These are phyloP conservation scores for Suillus brevipes DNA, from an alignment of 768 basidiomycete species.

Conservation along the genomic window DNA sequence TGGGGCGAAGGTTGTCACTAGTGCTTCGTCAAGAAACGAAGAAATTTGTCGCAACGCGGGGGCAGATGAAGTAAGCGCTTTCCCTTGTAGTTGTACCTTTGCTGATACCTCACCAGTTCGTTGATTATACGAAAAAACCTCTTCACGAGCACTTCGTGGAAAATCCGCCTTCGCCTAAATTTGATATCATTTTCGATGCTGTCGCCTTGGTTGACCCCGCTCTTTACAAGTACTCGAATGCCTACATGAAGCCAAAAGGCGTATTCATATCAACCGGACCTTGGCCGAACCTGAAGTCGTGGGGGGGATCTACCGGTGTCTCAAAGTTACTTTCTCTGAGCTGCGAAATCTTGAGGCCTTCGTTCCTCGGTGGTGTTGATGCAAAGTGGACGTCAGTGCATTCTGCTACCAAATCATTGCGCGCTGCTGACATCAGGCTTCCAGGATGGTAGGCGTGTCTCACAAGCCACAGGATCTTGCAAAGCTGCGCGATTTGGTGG, in stretches of 20 bases:
- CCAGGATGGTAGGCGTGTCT: slow-evolving; percentile 36
- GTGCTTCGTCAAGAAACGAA: slow-evolving; percentile 61
- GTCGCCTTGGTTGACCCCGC: slow-evolving; percentile 48
- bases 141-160: slow-evolving; percentile 46
- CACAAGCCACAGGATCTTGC: slow-evolving; percentile 38
- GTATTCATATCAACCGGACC: slow-evolving; percentile 56
- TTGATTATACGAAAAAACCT: slow-evolving; percentile 60
- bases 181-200: slow-evolving; percentile 60
- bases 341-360: slow-evolving; percentile 40
- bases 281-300: slow-evolving; percentile 31
- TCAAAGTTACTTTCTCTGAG: slow-evolving; percentile 16
- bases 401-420: background rate
- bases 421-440: background rate
- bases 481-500: slow-evolving; percentile 37
- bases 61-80: slow-evolving; percentile 58
- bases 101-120: slow-evolving; percentile 37
- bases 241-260: slow-evolving; percentile 54
- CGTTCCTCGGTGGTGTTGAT: slow-evolving; percentile 53
- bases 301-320: slow-evolving; percentile 33
- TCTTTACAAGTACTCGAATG: slow-evolving; percentile 50
- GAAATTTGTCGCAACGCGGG: slow-evolving; percentile 57
- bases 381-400: slow-evolving; percentile 46
- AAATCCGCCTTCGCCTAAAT: slow-evolving; percentile 50
- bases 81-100: background rate
- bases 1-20: slow-evolving; percentile 58